phyloP scores from a whole-genome alignment of 148 eudicot species.

The Chenopodium berlandieri region DNA sequence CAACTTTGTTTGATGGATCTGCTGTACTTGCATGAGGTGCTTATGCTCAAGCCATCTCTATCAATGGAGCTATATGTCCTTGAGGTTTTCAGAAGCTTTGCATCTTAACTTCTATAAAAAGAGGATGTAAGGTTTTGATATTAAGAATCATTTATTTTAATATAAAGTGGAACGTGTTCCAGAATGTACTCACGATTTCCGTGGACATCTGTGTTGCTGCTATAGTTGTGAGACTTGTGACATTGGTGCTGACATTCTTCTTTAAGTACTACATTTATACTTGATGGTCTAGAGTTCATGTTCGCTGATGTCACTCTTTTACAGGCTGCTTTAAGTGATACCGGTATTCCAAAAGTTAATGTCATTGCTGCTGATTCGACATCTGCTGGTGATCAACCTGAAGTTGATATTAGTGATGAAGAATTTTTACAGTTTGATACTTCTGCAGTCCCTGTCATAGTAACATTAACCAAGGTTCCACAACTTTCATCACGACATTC shows the following conservation, averaged over 20 bases:
- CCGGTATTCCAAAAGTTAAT: constrained; percentile 75
- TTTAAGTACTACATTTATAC: not conserved
- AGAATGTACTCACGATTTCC: not conserved
- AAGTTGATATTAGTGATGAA: constrained; percentile 89
- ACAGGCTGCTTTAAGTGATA: constrained; percentile 89
- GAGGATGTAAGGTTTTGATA: not conserved
- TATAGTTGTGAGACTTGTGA: not conserved
- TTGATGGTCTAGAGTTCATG: not conserved
- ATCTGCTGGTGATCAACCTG: constrained; percentile 70
- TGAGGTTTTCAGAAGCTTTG: not conserved
- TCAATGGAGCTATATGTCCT: not conserved
- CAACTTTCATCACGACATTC: not conserved
- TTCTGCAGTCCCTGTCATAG: constrained; percentile 71
- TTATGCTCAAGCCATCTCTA: not conserved
- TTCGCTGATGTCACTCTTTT: not conserved
- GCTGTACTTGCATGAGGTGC: not conserved
- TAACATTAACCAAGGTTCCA: constrained; percentile 84
- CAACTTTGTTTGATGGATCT: not conserved
- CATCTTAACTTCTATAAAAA: not conserved
- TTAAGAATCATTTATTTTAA: not conserved
- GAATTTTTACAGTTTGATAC: constrained; percentile 89
- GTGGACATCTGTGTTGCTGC: not conserved
- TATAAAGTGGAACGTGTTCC: no score
- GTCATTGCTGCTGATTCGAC: constrained; percentile 50
- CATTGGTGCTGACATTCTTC: not conserved